Evolutionary conservation across 495 filamentous ascomycete genomes (phyloP), one percentile per base, ranked within the genome.

Genomic region (Darksidea phi): DNA sequence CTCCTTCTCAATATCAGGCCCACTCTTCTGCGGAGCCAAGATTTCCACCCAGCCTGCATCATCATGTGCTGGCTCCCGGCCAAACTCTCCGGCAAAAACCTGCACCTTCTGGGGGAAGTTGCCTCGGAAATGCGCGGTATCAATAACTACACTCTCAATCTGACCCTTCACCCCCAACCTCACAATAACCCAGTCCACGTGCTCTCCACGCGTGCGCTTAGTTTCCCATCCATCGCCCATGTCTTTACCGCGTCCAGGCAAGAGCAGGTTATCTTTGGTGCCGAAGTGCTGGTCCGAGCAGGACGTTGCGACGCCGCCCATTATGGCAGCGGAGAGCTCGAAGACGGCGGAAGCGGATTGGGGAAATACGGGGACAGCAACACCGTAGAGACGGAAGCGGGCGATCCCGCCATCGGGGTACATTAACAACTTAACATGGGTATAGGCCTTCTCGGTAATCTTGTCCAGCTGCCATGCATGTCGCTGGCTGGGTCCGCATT

Each of bases 181-280:
- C 52, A 95, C 79, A 61, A 96, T 85, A 10, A 86, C 80, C 91
- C 92, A 96, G 74, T 97, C 92, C 18, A 88, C 77, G 73, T 97
- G 92, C 65, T 84, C 83, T 21, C 79, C 84, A 23, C 92, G 75
- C 28, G 86, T 90, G 37, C 92, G 82, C 53, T 87, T 85, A 11
- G 91, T 97, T 75, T 97, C 91, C 91, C 92, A 97, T 2, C 92
- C 92, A 72, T 95, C 91, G 28, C 91, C 88, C 91, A 96, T 96
- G 73, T 97, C 86, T 70, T 86, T 84, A 6, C 92, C 92, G 24
- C 92, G 79, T 1, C 91, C 91, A 2, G 92, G 91, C 12, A 96
- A 77, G 13, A 96, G 81, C 46, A 96, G 73, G 72, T 97, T 95
- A 59, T 86, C 84, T 71, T 86, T 88, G 8, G 84, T 86, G 1